These are phyloP conservation scores for Yamadazyma sp. DNA, from an alignment of 1,139 yeast genomes.

Conservation along the genomic window DNA sequence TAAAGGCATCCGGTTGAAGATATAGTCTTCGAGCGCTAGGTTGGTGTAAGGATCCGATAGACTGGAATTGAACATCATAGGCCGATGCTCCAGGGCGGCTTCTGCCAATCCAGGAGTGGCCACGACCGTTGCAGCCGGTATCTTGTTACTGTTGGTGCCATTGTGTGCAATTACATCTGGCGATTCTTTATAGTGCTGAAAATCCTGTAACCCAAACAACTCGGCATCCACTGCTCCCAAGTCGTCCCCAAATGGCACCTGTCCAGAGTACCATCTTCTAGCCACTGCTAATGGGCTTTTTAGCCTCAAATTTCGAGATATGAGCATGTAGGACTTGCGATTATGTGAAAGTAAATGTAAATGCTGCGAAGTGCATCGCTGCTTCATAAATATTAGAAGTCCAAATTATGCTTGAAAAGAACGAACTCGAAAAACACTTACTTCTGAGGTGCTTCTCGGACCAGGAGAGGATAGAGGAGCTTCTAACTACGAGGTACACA, in stretches of 20 bases:
- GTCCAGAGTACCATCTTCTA: conserved; percentile 8
- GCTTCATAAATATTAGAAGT: background rate
- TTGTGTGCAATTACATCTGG: conserved; percentile 18
- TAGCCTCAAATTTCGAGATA: background rate
- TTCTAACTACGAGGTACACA: conserved; percentile 59
- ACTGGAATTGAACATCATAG: conserved; percentile 43
- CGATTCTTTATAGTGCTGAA: conserved; percentile 39
- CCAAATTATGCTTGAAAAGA: conserved; percentile 16
- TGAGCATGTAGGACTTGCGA: background rate
- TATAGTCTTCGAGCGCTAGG: conserved; percentile 77
- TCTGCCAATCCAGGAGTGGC: conserved; percentile 3
- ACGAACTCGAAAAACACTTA: conserved; percentile 50
- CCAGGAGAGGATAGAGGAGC: conserved; percentile 43
- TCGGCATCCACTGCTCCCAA: conserved; percentile 34
- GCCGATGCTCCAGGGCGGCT: conserved; percentile 20
- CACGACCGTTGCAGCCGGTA: too few species aligned
- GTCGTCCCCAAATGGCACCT: conserved; percentile 44
- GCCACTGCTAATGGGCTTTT: background rate
- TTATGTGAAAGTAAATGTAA: conserved; percentile 2
- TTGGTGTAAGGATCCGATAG: conserved; percentile 69
- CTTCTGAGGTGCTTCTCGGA: conserved; percentile 52
- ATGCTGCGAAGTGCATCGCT: background rate
- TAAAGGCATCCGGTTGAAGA: conserved; percentile 65
- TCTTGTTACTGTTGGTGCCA: background rate
- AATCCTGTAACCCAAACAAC: conserved; percentile 40